Conservation (phyloP, 1,284 basidiomycete species). For the Malassezia equina region DNA sequence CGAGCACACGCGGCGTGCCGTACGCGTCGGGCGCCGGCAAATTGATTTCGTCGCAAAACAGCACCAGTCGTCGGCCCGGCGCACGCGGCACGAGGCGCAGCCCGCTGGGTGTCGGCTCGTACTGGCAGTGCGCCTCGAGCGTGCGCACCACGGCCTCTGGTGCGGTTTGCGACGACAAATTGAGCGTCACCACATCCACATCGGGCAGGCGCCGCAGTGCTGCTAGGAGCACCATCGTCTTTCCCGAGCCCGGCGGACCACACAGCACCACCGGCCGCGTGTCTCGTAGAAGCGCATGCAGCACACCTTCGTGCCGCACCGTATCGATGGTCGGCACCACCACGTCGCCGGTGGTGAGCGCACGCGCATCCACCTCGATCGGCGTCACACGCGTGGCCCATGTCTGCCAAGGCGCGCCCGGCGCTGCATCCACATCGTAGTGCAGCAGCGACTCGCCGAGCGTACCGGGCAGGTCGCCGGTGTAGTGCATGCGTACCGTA, state of each 20-base stretch:
- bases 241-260: constrained; percentile 95
- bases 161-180: constrained; percentile 97
- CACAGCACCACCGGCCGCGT: constrained; percentile 98
- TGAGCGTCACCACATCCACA: constrained; percentile 97
- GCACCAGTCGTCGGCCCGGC: constrained; percentile 93
- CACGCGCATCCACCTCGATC: constrained; percentile 92
- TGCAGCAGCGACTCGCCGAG: constrained; percentile 81
- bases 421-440: constrained; percentile 61
- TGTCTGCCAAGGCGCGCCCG: constrained; percentile 63
- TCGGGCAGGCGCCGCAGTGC: constrained; percentile 93
- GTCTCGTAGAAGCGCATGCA: constrained; percentile 97
- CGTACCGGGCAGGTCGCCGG: constrained; percentile 54
- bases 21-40: constrained; percentile 94
- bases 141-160: constrained; percentile 97
- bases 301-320: constrained; percentile 91
- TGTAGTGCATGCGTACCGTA: constrained; percentile 71
- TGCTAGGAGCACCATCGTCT: constrained; percentile 99
- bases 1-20: constrained; percentile 95
- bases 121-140: constrained; percentile 99
- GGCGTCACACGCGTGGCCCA: constrained; percentile 78
- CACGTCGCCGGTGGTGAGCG: constrained; percentile 86
- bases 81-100: constrained; percentile 85
- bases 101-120: constrained; percentile 93
- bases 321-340: constrained; percentile 99
- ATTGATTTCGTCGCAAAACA: constrained; percentile 99